Evolutionary conservation across 108 stramenopile species (phyloP), one percentile per base, ranked within the genome.

Genomic region (Skeletonema grethae): DNA sequence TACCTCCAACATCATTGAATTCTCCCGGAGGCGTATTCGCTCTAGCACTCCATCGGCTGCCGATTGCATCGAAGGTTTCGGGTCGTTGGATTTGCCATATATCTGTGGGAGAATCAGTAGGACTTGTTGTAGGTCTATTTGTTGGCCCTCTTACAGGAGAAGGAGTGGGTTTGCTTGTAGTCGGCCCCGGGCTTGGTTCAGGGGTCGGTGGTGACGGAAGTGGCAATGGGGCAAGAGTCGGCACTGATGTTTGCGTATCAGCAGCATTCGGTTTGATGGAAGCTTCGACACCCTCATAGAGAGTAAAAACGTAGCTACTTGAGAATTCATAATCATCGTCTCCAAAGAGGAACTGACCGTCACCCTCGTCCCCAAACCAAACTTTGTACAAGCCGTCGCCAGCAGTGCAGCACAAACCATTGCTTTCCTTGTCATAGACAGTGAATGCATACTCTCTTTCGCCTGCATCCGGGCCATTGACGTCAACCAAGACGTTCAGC

Each of bases 371-470:
- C 0, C 77, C 77, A 16, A 79, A 53, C 61, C 31, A 79, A 5
- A 79, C 48, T 46, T 79, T 79, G 66, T 72, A 79, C 7, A 50
- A 79, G 15, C 77, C 77, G n/a, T 72, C 63, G 24, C 77, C 77
- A 35, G 38, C 7, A 24, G 53, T 58, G 25, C 77, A 79, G 29
- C 77, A 87, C 45, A 86, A 36, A 7, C 85, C 85, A 55, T 84
- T 57, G 18, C 76, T 77, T 4, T 6, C 28, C 57, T 70, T 53
- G 67, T 86, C 85, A 32, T 84, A 86, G 0, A 86, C 85, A 36
- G 83, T 80, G 59, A 86, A 86, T 6, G 71, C 79, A 57, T 83
- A 86, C 41, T 86, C 56, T 60, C 61, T 67, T 46, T 79, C 77
- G 50, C 77, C 77, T 11, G 61, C 66, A 5, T 79, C 77, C 22